phyloP scores from a whole-genome alignment of 2,329 filamentous ascomycete species.

The Botrytis pseudocinerea region DNA sequence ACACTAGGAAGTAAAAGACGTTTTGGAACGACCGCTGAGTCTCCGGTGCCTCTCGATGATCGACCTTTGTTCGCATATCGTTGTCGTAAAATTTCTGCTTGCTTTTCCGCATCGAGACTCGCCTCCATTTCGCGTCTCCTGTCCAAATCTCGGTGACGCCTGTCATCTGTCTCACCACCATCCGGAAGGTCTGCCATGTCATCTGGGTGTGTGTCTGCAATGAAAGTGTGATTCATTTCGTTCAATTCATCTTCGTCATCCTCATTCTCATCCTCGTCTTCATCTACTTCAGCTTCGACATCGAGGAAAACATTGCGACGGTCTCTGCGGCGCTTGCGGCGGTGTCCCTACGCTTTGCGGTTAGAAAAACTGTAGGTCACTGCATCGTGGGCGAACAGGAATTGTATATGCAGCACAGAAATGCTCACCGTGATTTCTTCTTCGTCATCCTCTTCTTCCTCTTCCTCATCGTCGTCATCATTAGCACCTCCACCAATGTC shows the following conservation, averaged over 20 bases:
- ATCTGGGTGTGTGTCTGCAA: slow-evolving; percentile 86
- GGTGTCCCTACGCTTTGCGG: slow-evolving; percentile 55
- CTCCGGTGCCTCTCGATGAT: slow-evolving; percentile 63
- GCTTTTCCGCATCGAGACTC: slow-evolving; percentile 89
- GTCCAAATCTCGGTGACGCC: slow-evolving; percentile 91
- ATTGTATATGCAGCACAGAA: not conserved
- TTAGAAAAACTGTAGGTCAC: slow-evolving; percentile 36
- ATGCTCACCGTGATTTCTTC: slow-evolving; percentile 56
- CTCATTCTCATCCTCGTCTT: slow-evolving; percentile 81
- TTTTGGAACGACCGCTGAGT: slow-evolving; percentile 79
- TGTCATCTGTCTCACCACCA: slow-evolving; percentile 81
- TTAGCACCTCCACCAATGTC: slow-evolving; percentile 40
- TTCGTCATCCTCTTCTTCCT: slow-evolving; percentile 64
- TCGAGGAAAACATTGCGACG: slow-evolving; percentile 87
- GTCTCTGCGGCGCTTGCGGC: slow-evolving; percentile 76
- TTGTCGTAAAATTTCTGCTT: slow-evolving; percentile 82
- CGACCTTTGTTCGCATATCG: slow-evolving; percentile 83
- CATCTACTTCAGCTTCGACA: slow-evolving; percentile 97
- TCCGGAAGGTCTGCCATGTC: slow-evolving; percentile 75
- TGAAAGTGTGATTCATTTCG: slow-evolving; percentile 75
- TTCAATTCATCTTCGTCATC: slow-evolving; percentile 89
- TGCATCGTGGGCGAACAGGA: slow-evolving; percentile 17
- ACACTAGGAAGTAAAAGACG: slow-evolving; percentile 86
- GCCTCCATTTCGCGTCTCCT: slow-evolving; percentile 83
- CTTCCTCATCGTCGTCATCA: slow-evolving; percentile 46